Base-by-base conservation (phyloP, 2,329 filamentous ascomycete genomes). In the Arthrobotrys iridis region DNA sequence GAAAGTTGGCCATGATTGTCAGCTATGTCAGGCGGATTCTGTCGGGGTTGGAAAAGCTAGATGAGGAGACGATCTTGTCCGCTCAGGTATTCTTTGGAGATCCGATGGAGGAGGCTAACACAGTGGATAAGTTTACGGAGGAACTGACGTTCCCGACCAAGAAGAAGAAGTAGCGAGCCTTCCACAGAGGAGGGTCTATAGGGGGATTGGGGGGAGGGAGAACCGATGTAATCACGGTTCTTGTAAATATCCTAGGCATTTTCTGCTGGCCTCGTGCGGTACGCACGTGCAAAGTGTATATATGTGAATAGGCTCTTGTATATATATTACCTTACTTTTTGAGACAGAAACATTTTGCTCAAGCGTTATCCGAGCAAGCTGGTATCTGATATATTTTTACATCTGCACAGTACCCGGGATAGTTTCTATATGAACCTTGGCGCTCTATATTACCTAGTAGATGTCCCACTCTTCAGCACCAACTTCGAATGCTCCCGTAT, bases 1-100 rank as follows among this genome's bases (percentile, higher is more conserved):
- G 83, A 55, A 85, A 86, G 78, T 80, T 92, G 66, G 89, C 88
- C 3, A 82, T 84, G 73, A 86, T 92, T 62, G 87, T 89, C 22
- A 86, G 84, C 33, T 91, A 89, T 80, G 85, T 91, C 82, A 84
- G 89, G 73, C 84, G 85, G 77, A 85, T 87, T 58, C 77, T 90
- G 41, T 83, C 83, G 67, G 84, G 84, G 66, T 80, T 91, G 77
- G 87, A 87, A 3, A 81, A 82, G 24, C 80, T 88, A 71, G 81
- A 81, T 1, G 88, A 90, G 79, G 84, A 84, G 22, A 84, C 85
- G 73, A 77, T 89, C 46, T 83, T 83, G 57, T 78, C 78, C 40
- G 86, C 84, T 0, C 73, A 81, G 26, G 83, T 89, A 75, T 83
- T 83, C 37, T 88, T 89, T 81, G 83, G 83, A 1, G 81, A 84